Percentiles rank a stretch among this genome's conserved stretches.
phyloP scores from a whole-genome alignment of 352 stramenopile genomes.

The Phytophthora rubi region DNA sequence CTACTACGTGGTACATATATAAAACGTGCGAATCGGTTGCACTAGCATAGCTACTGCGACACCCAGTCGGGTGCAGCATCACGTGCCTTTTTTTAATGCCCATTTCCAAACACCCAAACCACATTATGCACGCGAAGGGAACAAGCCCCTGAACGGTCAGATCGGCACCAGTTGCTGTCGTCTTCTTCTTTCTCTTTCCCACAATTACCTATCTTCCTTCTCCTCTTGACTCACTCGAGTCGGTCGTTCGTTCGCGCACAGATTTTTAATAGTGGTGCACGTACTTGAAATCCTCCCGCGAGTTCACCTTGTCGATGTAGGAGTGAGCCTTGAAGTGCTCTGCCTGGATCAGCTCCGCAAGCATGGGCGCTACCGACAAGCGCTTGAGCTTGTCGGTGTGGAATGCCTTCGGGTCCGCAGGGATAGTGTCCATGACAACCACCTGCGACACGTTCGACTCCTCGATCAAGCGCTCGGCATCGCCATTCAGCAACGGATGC shows the following conservation, averaged over 20 bases:
- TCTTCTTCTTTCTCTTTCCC: slow-evolving; percentile 9
- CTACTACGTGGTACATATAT: no score
- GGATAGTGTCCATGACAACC: slow-evolving; percentile 92
- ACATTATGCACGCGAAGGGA: slow-evolving; percentile 5
- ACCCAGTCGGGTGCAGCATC: no score
- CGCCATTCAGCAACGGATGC: slow-evolving; percentile 89
- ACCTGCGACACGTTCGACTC: slow-evolving; percentile 84
- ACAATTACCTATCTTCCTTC: slow-evolving; percentile 29
- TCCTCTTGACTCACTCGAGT: slow-evolving; percentile 1
- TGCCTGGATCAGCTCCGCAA: slow-evolving; percentile 92
- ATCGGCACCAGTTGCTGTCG: slow-evolving; percentile 25
- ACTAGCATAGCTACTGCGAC: no score
- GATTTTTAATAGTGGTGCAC: slow-evolving; percentile 77
- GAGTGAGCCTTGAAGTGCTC: slow-evolving; percentile 91
- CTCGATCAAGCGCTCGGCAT: slow-evolving; percentile 88
- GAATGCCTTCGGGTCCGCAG: slow-evolving; percentile 54
- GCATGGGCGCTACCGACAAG: slow-evolving; percentile 86
- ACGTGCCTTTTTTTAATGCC: slow-evolving; percentile 24
- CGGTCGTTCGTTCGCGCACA: slow-evolving; percentile 16
- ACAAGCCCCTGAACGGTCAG: slow-evolving; percentile 12
- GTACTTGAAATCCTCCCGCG: slow-evolving; percentile 87
- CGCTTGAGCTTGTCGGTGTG: slow-evolving; percentile 90
- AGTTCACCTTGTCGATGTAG: slow-evolving; percentile 89
- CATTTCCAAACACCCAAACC: slow-evolving; percentile 9
- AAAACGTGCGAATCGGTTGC: no score